phyloP scores from a whole-genome alignment of 2,329 filamentous ascomycete genomes.

The Diplodia intermedia region DNA sequence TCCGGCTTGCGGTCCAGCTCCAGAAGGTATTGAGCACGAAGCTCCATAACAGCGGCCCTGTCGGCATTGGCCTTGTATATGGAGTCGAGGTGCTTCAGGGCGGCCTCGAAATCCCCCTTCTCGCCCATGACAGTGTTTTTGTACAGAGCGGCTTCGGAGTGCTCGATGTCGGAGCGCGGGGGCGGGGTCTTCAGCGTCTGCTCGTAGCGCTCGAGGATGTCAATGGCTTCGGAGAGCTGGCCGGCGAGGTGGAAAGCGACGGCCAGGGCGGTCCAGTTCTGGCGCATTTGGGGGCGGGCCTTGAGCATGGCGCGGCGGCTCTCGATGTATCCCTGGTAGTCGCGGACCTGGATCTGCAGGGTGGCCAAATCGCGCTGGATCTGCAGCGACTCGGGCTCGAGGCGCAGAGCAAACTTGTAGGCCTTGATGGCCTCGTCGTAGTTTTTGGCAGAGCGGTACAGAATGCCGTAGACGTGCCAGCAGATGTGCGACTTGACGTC shows the following conservation, averaged over 20 bases:
- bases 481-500: slow-evolving; percentile 99
- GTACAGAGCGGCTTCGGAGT: slow-evolving; percentile 93
- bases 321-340: slow-evolving; percentile 91
- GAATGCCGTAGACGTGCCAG: slow-evolving; percentile 97
- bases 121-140: slow-evolving; percentile 96
- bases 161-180: slow-evolving; percentile 80
- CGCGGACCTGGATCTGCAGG: slow-evolving; percentile 94
- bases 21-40: slow-evolving; percentile 82
- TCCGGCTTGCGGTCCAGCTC: slow-evolving; percentile 79
- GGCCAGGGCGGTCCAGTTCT: slow-evolving; percentile 97
- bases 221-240: slow-evolving; percentile 84
- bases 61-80: slow-evolving; percentile 81
- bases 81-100: slow-evolving; percentile 83
- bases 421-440: slow-evolving; percentile 99
- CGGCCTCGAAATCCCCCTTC: slow-evolving; percentile 79
- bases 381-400: slow-evolving; percentile 93
- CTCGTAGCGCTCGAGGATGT: slow-evolving; percentile 89
- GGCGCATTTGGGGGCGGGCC: slow-evolving; percentile 77
- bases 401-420: slow-evolving; percentile 91
- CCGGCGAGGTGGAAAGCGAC: slow-evolving; percentile 92
- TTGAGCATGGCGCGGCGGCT: slow-evolving; percentile 89
- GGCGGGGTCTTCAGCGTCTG: slow-evolving; percentile 86
- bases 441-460: slow-evolving; percentile 94
- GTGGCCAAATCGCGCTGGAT: slow-evolving; percentile 94
- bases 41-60: slow-evolving; percentile 82